phyloP scores from a whole-genome alignment of 306 rosid genomes.

The Begonia loranthoides region DNA sequence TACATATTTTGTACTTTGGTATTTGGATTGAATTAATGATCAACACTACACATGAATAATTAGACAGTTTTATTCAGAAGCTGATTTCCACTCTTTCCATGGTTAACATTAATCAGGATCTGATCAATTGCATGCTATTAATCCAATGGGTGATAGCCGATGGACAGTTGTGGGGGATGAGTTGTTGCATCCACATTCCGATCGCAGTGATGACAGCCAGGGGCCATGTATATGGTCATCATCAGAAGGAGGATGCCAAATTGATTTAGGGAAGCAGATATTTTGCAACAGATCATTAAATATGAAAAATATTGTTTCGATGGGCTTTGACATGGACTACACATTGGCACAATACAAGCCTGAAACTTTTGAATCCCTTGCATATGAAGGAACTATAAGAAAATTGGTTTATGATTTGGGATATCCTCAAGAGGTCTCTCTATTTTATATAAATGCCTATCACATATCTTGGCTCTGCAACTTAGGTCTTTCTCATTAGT shows the following conservation, averaged over 20 bases:
- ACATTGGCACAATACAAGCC: conserved; percentile 96
- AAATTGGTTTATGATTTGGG: conserved; percentile 82
- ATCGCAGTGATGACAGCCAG: conserved; percentile 12
- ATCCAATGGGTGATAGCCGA: conserved; percentile 39
- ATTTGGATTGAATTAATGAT: neutral
- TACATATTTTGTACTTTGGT: neutral
- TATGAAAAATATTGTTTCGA: conserved; percentile 87
- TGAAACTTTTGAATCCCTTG: conserved; percentile 93
- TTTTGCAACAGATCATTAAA: conserved; percentile 95
- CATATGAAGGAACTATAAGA: conserved; percentile 81
- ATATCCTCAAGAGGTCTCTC: conserved; percentile 69
- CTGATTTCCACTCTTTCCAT: conserved; percentile 2
- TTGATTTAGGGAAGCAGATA: conserved; percentile 62
- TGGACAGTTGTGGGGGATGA: conserved; percentile 22
- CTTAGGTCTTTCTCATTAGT: too few species aligned
- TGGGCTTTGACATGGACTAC: conserved; percentile 98
- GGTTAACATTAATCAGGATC: conserved; percentile 28
- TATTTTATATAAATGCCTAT: conserved; percentile 1
- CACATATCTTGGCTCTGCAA: too few species aligned
- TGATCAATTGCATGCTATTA: conserved; percentile 26
- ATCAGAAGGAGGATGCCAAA: conserved; percentile 35
- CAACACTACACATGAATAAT: neutral
- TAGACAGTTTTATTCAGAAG: conserved; percentile 1
- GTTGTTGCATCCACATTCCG: conserved; percentile 14
- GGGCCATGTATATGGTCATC: conserved; percentile 58